These are phyloP conservation scores for Xylariaceae sp. DNA, from an alignment of 2,329 filamentous ascomycete species.

Conservation along the genomic window DNA sequence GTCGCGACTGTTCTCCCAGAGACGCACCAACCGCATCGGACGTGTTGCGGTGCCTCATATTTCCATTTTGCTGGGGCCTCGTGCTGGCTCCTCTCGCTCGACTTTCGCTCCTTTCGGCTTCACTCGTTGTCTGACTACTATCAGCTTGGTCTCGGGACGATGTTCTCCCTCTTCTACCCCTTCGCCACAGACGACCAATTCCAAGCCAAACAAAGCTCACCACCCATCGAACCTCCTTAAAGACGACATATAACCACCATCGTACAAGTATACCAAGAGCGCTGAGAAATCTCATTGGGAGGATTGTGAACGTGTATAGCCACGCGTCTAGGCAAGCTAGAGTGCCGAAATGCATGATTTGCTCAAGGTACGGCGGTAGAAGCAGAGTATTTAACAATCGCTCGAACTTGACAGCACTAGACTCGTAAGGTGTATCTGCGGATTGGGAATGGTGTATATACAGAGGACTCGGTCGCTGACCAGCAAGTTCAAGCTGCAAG, in stretches of 20 bases:
- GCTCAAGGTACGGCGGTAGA: conserved; percentile 81
- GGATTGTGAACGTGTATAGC: conserved; percentile 95
- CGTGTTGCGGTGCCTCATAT: conserved; percentile 27
- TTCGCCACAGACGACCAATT: conserved; percentile 76
- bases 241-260: conserved; percentile 78
- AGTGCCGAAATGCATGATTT: conserved; percentile 84
- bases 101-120: conserved; percentile 49
- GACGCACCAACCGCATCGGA: conserved; percentile 29
- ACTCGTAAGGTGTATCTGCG: conserved; percentile 79
- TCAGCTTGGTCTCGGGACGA: conserved; percentile 35
- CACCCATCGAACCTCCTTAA: conserved; percentile 74
- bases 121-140: conserved; percentile 39
- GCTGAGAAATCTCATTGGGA: conserved; percentile 86
- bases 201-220: conserved; percentile 80
- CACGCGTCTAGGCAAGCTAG: conserved; percentile 93
- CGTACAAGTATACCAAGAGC: conserved; percentile 76
- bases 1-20: conserved; percentile 29
- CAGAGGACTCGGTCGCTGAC: conserved; percentile 66
- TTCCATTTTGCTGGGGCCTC: conserved; percentile 26
- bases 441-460: conserved; percentile 67
- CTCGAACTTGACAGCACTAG: conserved; percentile 89
- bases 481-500: conserved; percentile 68
- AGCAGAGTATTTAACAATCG: conserved; percentile 87
- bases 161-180: conserved; percentile 56
- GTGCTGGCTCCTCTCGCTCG: conserved; percentile 31